Evolutionary conservation across 2,329 filamentous ascomycete species (phyloP).

Genomic region (Arthrobotrys sinensis): DNA sequence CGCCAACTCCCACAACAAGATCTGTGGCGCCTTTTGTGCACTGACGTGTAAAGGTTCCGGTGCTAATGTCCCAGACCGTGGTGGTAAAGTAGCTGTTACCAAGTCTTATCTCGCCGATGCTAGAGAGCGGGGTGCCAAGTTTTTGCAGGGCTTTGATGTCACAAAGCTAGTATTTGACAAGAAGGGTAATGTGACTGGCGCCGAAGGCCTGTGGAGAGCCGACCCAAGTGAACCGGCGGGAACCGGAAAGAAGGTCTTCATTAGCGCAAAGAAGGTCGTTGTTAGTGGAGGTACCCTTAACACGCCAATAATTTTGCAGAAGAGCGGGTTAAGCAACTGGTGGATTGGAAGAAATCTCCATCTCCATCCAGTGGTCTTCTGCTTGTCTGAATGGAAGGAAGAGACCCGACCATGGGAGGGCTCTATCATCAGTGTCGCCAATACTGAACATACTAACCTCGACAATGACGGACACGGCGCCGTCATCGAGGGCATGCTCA

Average conservation of each 20-base stretch:
- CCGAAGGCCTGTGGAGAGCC: constrained; percentile 82
- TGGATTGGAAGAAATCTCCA: constrained; percentile 82
- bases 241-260: constrained; percentile 67
- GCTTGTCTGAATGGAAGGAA: constrained; percentile 77
- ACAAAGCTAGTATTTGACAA: constrained; percentile 79
- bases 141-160: constrained; percentile 85
- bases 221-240: constrained; percentile 69
- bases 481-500: constrained; percentile 83
- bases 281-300: constrained; percentile 78
- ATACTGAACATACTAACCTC: constrained; percentile 83
- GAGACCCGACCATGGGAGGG: constrained; percentile 81
- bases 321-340: constrained; percentile 80
- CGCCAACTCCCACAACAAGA: constrained; percentile 49
- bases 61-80: constrained; percentile 67
- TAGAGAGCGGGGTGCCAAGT: constrained; percentile 80
- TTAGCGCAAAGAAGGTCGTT: constrained; percentile 65
- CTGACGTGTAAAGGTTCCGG: constrained; percentile 70
- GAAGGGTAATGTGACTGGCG: constrained; percentile 74
- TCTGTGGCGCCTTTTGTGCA: constrained; percentile 70
- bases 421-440: constrained; percentile 83
- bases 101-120: constrained; percentile 86
- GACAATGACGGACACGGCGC: constrained; percentile 84
- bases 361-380: constrained; percentile 79
- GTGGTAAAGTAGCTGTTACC: constrained; percentile 83
- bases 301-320: constrained; percentile 81